phyloP scores from a whole-genome alignment of 495 filamentous ascomycete species.

The Podospora pseudopauciseta region DNA sequence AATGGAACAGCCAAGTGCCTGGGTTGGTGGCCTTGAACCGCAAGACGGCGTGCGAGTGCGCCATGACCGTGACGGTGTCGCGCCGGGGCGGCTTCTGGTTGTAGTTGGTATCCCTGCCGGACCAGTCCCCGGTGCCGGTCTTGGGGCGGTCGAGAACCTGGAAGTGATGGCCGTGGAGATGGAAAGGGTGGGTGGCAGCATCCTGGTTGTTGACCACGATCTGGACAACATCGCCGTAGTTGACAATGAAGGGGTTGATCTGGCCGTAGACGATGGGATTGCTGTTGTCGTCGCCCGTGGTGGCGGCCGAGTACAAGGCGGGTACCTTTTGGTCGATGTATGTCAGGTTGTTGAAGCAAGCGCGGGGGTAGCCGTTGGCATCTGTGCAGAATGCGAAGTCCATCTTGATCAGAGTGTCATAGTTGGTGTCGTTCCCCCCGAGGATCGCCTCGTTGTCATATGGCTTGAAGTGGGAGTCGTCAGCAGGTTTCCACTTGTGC shows the following conservation, averaged over 20 bases:
- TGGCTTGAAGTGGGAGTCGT: constrained; percentile 62
- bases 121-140: constrained; percentile 40
- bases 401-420: constrained; percentile 53
- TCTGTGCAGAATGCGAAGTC: constrained; percentile 59
- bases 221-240: constrained; percentile 65
- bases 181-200: constrained; percentile 53
- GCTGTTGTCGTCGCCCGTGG: constrained; percentile 56
- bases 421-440: constrained; percentile 28
- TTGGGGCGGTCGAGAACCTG: constrained; percentile 58
- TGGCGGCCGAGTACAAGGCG: constrained; percentile 69
- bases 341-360: constrained; percentile 73
- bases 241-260: constrained; percentile 62
- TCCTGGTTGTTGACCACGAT: constrained; percentile 80
- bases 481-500: constrained; percentile 54
- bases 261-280: constrained; percentile 71
- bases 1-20: constrained; percentile 78
- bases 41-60: constrained; percentile 54
- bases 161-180: constrained; percentile 73
- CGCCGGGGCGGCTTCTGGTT: constrained; percentile 45
- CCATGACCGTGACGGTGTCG: constrained; percentile 54
- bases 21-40: constrained; percentile 65
- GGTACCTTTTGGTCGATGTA: constrained; percentile 75
- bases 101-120: constrained; percentile 37
- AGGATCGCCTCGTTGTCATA: constrained; percentile 49
- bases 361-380: constrained; percentile 61